These are phyloP conservation scores for Kodamaea alishanica DNA, from an alignment of 1,139 yeast species.

Conservation along the genomic window DNA sequence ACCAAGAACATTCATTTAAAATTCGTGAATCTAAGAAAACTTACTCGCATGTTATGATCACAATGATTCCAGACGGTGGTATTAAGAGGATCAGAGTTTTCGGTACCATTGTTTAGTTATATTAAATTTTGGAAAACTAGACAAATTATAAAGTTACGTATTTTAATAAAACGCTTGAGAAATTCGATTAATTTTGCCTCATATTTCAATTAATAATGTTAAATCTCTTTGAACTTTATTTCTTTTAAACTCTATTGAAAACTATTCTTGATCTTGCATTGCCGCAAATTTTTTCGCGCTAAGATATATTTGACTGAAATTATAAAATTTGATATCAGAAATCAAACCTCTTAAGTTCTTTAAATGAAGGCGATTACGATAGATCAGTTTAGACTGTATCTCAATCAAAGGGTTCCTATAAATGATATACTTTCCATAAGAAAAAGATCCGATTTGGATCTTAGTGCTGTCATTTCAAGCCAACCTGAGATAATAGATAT, in stretches of 20 bases:
- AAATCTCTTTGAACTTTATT: too few relatives aligned
- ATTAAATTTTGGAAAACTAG: not conserved
- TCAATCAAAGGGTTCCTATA: slow-evolving; percentile 14
- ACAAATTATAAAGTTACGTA: not conserved
- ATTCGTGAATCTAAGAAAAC: slow-evolving; percentile 20
- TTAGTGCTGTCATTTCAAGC: not conserved
- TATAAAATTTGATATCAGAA: too few relatives aligned
- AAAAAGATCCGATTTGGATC: slow-evolving; percentile 1
- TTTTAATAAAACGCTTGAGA: too few relatives aligned
- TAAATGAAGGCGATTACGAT: slow-evolving; percentile 5
- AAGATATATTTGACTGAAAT: too few relatives aligned
- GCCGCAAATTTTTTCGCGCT: too few relatives aligned
- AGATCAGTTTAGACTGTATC: slow-evolving; percentile 7
- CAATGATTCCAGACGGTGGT: slow-evolving; percentile 95
- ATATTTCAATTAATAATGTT: too few relatives aligned
- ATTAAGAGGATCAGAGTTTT: slow-evolving; percentile 82
- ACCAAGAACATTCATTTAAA: slow-evolving; percentile 64
- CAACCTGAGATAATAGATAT: slow-evolving; percentile 3
- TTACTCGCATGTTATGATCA: slow-evolving; percentile 67
- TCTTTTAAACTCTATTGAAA: too few relatives aligned
- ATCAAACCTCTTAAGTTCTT: too few relatives aligned
- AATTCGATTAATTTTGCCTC: too few relatives aligned
- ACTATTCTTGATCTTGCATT: too few relatives aligned
- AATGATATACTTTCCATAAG: slow-evolving; percentile 8
- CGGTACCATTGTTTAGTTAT: slow-evolving; percentile 48